A percentile compares a stretch with the other conserved stretches of the same genome.
Conservation (phyloP, 2,329 filamentous ascomycete species). For the Claviceps sp. region DNA sequence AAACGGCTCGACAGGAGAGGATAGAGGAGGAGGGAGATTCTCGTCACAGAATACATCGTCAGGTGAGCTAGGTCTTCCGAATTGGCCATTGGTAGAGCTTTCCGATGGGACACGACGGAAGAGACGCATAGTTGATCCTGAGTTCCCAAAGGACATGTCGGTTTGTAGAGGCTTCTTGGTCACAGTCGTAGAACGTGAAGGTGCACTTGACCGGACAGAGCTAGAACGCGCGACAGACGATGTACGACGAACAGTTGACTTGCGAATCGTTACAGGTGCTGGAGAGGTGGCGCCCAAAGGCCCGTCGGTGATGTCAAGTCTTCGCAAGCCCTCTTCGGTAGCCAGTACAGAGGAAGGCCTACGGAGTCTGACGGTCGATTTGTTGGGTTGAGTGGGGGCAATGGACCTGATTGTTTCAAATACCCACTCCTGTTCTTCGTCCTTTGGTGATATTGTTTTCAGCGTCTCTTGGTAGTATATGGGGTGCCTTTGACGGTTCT, state of each 20-base stretch:
- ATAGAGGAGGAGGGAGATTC: constrained; percentile 42
- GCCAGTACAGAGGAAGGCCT: constrained; percentile 44
- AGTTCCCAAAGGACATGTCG: constrained; percentile 89
- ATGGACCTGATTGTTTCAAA: constrained; percentile 86
- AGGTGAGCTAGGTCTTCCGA: constrained; percentile 21
- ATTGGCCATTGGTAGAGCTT: constrained; percentile 32
- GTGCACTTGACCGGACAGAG: constrained; percentile 24
- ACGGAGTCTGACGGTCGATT: constrained; percentile 35
- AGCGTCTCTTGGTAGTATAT: constrained; percentile 93
- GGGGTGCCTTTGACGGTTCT: constrained; percentile 53
- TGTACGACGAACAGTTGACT: constrained; percentile 40
- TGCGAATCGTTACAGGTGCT: constrained; percentile 41
- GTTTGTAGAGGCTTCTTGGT: constrained; percentile 70
- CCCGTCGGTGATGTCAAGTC: constrained; percentile 47
- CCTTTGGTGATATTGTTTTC: constrained; percentile 50
- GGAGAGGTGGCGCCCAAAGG: constrained; percentile 45
- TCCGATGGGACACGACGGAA: constrained; percentile 79
- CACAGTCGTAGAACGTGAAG: constrained; percentile 29
- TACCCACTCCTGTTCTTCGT: constrained; percentile 78
- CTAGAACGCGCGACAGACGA: constrained; percentile 27
- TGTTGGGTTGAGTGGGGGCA: constrained; percentile 31
- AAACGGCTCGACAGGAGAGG: constrained; percentile 37
- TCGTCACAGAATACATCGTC: constrained; percentile 42
- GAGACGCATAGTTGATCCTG: constrained; percentile 78
- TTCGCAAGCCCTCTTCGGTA: constrained; percentile 47